Percentiles rank a stretch among this genome's conserved stretches.
Evolutionary conservation across 352 stramenopile species (phyloP).

Genomic region (Pythium guiyangense): DNA sequence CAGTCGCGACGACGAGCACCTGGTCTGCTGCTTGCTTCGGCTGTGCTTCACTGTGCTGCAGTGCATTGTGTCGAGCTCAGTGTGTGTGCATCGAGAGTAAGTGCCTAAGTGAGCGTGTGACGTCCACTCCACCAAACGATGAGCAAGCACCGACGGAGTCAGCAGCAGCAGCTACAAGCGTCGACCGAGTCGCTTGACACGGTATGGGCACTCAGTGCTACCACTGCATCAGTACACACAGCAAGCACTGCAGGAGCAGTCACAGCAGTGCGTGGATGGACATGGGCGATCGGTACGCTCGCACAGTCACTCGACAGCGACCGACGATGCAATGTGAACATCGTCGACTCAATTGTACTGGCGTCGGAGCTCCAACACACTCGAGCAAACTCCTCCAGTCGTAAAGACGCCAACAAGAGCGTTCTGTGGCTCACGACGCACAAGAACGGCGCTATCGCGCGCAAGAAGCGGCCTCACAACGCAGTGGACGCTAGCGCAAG

Average conservation of each 20-base stretch:
- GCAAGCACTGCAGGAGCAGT: neutral
- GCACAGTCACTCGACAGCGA: constrained; percentile 16
- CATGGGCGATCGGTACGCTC: constrained; percentile 30
- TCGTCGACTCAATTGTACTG: constrained; percentile 38
- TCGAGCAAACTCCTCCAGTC: neutral
- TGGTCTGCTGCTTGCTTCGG: no score
- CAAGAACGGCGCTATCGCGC: constrained; percentile 36
- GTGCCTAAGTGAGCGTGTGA: no score
- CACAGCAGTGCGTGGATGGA: constrained; percentile 19
- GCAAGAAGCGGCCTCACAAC: constrained; percentile 28
- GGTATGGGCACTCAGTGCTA: constrained; percentile 2
- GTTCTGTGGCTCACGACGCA: constrained; percentile 44
- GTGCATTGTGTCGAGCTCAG: no score
- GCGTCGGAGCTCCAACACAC: constrained; percentile 6
- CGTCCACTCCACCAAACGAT: neutral
- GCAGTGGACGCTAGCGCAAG: neutral
- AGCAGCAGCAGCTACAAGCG: constrained; percentile 1
- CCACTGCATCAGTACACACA: neutral
- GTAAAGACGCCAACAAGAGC: neutral
- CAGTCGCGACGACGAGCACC: no score
- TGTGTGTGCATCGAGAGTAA: no score
- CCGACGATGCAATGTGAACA: constrained; percentile 23
- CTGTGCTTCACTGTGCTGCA: no score
- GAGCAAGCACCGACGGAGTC: constrained; percentile 8
- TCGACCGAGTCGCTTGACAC: constrained; percentile 1